phyloP scores from a whole-genome alignment of 352 stramenopile species.

The Phytophthora constricta region DNA sequence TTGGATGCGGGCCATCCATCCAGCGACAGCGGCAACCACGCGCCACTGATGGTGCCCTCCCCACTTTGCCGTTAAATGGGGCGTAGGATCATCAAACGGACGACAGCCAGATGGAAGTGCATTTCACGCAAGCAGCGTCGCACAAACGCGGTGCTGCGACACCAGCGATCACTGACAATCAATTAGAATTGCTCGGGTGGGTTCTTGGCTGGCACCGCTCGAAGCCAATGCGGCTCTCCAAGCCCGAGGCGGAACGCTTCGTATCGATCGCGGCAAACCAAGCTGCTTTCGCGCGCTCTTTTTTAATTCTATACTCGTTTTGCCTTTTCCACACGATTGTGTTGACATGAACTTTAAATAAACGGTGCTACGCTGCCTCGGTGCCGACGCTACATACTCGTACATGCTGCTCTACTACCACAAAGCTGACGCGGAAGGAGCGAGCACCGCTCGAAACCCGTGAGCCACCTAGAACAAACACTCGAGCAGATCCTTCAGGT shows the following conservation, averaged over 20 bases:
- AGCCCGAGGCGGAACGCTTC: neutral
- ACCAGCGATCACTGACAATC: neutral
- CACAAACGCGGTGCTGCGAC: neutral
- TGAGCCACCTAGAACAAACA: slow-evolving; percentile 43
- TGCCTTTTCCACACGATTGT: slow-evolving; percentile 5
- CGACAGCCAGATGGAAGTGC: too few species aligned
- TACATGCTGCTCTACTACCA: slow-evolving; percentile 17
- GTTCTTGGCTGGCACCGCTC: neutral
- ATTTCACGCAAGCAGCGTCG: neutral
- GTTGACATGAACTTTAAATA: slow-evolving; percentile 23
- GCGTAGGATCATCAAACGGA: neutral
- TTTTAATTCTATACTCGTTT: neutral
- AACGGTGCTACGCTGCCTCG: slow-evolving; percentile 6
- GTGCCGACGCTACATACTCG: slow-evolving; percentile 21
- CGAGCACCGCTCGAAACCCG: neutral
- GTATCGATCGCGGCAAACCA: neutral
- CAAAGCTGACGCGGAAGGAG: slow-evolving; percentile 4
- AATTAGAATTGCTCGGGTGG: neutral
- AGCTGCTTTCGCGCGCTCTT: neutral
- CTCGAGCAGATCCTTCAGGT: slow-evolving; percentile 51
- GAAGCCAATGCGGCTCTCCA: neutral
- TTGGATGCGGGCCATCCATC: neutral
- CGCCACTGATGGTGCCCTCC: slow-evolving; percentile 12
- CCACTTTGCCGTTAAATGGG: slow-evolving; percentile 27
- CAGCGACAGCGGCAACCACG: slow-evolving; percentile 19